A percentile compares a stretch with the other conserved stretches of the same genome.
These are phyloP conservation scores for Diaporthe citri DNA, from an alignment of 2,329 filamentous ascomycete genomes.

Conservation along the genomic window DNA sequence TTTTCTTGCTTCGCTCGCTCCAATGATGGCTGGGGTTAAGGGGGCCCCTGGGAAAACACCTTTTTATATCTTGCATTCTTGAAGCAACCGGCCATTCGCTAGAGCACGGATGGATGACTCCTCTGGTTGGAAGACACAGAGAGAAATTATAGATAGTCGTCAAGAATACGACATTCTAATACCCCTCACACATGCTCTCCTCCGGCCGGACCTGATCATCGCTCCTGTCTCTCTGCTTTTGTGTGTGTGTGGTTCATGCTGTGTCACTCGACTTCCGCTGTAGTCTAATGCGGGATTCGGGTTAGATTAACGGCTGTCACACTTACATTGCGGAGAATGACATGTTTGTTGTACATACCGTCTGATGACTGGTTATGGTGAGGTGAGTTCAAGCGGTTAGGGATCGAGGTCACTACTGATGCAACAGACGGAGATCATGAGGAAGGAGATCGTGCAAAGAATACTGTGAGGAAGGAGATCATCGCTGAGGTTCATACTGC, in stretches of 20 bases:
- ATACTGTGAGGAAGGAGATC: not conserved
- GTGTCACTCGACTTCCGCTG: not conserved
- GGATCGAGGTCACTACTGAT: not conserved
- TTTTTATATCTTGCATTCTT: conserved; percentile 11
- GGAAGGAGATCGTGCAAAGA: not conserved
- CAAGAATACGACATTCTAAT: conserved; percentile 27
- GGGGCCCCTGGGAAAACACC: not conserved
- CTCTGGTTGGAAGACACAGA: conserved; percentile 6
- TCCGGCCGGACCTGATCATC: not conserved
- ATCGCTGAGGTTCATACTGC: not conserved
- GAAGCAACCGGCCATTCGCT: conserved; percentile 23
- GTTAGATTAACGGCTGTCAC: not conserved
- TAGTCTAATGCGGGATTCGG: not conserved
- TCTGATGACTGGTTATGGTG: not conserved
- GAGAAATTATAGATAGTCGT: conserved; percentile 25
- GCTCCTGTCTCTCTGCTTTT: not conserved
- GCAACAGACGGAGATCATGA: not conserved
- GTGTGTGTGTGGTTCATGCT: not conserved
- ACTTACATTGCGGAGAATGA: not conserved
- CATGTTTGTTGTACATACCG: not conserved
- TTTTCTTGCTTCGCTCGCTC: conserved; percentile 6
- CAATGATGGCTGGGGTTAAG: not conserved
- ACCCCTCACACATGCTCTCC: not conserved
- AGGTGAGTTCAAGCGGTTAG: not conserved
- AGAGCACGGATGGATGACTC: conserved; percentile 26